Evolutionary conservation across 495 filamentous ascomycete species (phyloP), one percentile per base, ranked within the genome.

Genomic region (Penicillium argentinense): DNA sequence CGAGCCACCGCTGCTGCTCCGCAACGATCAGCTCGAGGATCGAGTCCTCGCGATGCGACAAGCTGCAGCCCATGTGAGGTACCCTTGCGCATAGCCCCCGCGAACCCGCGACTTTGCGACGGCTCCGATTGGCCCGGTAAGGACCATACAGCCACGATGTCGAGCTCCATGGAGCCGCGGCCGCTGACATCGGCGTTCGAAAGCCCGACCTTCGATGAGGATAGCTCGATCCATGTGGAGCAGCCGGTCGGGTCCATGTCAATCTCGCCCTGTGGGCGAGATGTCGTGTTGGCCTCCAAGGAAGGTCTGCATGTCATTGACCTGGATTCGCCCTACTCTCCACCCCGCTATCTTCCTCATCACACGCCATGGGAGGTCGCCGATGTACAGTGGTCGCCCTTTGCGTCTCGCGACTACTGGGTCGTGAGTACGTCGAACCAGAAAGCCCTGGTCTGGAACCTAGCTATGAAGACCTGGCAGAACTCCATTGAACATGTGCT

Each of bases 371-470:
- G 91, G 89, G 83, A 95, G 40, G 91, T 97, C 4, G 89, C 91
- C n/a, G 92, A 97, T 66, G 92, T 97, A 29, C 92, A 97, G 67
- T 97, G 92, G 92, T 95, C 89, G 4, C 92, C 92, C 11, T 96
- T 96, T 54, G 86, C 91, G 8, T 82, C 81, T 6, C 81, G 92
- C 34, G 86, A 95, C 56, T 89, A 87, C 54, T 96, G 92, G 92
- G 87, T 97, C 17, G 89, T 86, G 18, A 95, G 89, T 33, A 95
- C 92, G 3, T 89, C 88, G 21, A 96, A 96, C 58, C 91, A 96
- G 62, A 95, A 95, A 60, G 93, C 91, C 17, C 75, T 97, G 39
- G 88, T 97, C 7, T 96, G 90, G 91, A 97, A 96, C 61, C 72
- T 97, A 54, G 87, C 82, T 29, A 80, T 95, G 71, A 73, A 76